Evolutionary conservation across 176 grass and related monocot species (phyloP).

Genomic region (Pharus latifolius): DNA sequence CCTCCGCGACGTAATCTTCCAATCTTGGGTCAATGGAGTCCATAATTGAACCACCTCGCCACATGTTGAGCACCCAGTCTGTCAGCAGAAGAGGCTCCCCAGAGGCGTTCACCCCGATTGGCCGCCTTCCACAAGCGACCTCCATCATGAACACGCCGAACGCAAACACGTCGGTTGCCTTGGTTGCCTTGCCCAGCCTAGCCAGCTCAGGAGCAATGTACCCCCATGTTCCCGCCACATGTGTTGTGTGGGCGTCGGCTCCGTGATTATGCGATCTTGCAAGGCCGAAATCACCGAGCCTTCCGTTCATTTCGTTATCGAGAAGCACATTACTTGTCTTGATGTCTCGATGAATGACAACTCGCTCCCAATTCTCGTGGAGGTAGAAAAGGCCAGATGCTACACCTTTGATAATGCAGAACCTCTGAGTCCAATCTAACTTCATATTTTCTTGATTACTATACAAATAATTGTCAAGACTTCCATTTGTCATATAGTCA

Average conservation of each 20-base stretch:
- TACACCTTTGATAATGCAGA: slow-evolving; percentile 15
- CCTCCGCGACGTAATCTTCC: neutral
- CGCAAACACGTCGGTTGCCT: slow-evolving; percentile 21
- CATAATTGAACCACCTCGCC: neutral
- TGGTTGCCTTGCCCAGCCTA: slow-evolving; percentile 23
- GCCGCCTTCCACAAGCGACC: slow-evolving; percentile 2
- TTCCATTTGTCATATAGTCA: slow-evolving; percentile 22
- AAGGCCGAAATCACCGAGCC: slow-evolving; percentile 38
- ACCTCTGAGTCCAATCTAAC: slow-evolving; percentile 15
- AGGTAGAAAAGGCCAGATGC: slow-evolving; percentile 25
- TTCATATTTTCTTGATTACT: neutral
- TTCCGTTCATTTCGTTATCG: too few relatives aligned
- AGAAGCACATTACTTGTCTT: too few relatives aligned
- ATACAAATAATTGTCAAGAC: slow-evolving; percentile 24
- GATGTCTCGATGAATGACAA: too few relatives aligned
- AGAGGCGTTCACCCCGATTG: neutral
- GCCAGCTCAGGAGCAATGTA: slow-evolving; percentile 31
- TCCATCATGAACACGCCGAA: slow-evolving; percentile 22
- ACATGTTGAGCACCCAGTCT: slow-evolving; percentile 17
- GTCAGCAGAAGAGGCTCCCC: neutral
- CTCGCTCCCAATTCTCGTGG: slow-evolving; percentile 32
- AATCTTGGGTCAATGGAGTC: neutral
- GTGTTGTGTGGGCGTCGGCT: neutral
- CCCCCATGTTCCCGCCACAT: neutral
- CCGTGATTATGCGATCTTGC: slow-evolving; percentile 32